Conservation (phyloP, 495 filamentous ascomycete species). For the Aspergillus indologenus region DNA sequence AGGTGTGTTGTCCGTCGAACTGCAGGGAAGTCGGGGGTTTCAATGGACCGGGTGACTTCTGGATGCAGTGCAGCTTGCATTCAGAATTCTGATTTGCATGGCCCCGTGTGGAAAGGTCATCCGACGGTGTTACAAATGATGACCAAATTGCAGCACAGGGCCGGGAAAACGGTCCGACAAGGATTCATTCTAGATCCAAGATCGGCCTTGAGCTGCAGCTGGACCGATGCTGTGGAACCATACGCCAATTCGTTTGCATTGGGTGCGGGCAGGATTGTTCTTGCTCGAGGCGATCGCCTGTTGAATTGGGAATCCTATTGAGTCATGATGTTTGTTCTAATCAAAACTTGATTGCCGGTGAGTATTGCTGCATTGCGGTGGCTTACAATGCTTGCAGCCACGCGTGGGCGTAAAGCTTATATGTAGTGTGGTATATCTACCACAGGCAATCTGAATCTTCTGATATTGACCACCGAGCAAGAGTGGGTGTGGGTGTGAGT, state of each 20-base stretch:
- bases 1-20: neutral
- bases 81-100: neutral
- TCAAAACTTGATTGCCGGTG: too few species aligned
- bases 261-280: too few species aligned
- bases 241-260: slow-evolving; percentile 10
- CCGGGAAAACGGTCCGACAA: neutral
- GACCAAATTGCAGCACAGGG: neutral
- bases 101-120: neutral
- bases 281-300: too few species aligned
- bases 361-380: too few species aligned
- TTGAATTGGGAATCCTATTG: too few species aligned
- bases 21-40: neutral
- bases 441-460: too few species aligned
- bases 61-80: neutral
- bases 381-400: too few species aligned
- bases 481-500: too few species aligned
- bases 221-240: neutral
- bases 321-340: too few species aligned
- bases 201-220: neutral
- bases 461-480: too few species aligned
- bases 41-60: neutral
- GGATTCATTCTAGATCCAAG: neutral
- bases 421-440: too few species aligned
- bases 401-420: too few species aligned
- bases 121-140: neutral